Base-by-base conservation (phyloP, 768 basidiomycete genomes). In the Russula vinacea region DNA sequence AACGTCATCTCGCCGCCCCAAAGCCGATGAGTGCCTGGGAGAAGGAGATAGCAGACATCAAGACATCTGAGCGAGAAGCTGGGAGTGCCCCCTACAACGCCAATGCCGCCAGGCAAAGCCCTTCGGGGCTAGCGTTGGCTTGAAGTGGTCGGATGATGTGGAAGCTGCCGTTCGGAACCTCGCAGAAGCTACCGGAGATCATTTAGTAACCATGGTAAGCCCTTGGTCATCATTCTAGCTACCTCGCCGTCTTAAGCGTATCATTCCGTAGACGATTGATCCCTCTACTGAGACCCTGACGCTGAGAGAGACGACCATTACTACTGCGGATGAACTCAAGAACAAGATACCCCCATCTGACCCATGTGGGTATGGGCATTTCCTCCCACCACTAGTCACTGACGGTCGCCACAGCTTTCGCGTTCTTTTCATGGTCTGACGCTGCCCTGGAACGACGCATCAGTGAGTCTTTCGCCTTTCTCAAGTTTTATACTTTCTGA, bases 11-110 rank as follows among this genome's bases (percentile, higher is more conserved):
- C 55, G 78, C 83, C 37, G 90, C 92, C 0, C 90, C 92, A 2
- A 82, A 90, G 66, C 96, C 94, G 1, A 79, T 97, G 69, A 92
- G 88, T 44, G 82, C 84, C 0, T 82, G 88, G 37, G 95, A 98
- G 74, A 82, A 86, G 64, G 94, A 95, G 73, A 80, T 96, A 66
- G 88, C 82, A 0, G 86, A 88, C 60, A 81, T 96, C 64, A 84
- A 82, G 54, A 83, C 84, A 0, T 90, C 91, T 3, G 95, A 96
- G 72, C 79, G 84, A n/a, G 77, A 79, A 60, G 80, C 80, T 10
- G 81, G 78, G 16, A 73, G 77, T 44, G 76, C 75, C 54, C 72
- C 73, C 1, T 88, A 87, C 67, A 81, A 84, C 65, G 87, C 85
- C 8, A 87, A 83, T 67, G 78, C 79, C 33, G 79, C 77, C 3